A percentile compares a stretch with the other conserved stretches of the same genome.
phyloP scores from a whole-genome alignment of 805 yeast genomes.

The Yamadazyma nakazawae region DNA sequence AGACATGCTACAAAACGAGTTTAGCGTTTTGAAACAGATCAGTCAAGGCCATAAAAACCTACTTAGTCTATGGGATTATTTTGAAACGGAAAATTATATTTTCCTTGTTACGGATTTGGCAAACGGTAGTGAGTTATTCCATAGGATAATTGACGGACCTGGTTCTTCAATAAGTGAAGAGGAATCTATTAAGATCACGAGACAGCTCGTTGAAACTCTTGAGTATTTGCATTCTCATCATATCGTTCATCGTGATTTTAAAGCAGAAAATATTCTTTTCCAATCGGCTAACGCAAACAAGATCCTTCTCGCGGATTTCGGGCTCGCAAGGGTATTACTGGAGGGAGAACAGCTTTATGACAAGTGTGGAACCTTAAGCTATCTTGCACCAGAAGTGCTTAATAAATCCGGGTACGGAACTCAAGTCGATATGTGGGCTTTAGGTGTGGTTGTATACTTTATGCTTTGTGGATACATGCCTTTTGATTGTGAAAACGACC shows the following conservation, averaged over 20 bases:
- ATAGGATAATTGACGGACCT: slow-evolving; percentile 41
- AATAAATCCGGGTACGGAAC: slow-evolving; percentile 53
- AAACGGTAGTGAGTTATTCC: slow-evolving; percentile 65
- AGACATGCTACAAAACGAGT: slow-evolving; percentile 55
- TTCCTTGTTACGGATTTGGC: slow-evolving; percentile 66
- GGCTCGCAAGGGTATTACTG: slow-evolving; percentile 52
- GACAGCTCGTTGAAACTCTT: slow-evolving; percentile 52
- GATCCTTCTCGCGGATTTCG: slow-evolving; percentile 59
- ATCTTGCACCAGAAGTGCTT: slow-evolving; percentile 70
- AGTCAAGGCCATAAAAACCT: slow-evolving; percentile 53
- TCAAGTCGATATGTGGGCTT: slow-evolving; percentile 72
- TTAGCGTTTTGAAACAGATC: slow-evolving; percentile 50
- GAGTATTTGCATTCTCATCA: slow-evolving; percentile 55
- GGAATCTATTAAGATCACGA: slow-evolving; percentile 49
- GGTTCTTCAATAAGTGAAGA: slow-evolving; percentile 43
- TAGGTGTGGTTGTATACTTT: slow-evolving; percentile 70
- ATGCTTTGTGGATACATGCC: slow-evolving; percentile 75
- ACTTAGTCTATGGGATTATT: slow-evolving; percentile 61
- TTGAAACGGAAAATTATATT: slow-evolving; percentile 59
- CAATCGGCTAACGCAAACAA: slow-evolving; percentile 31
- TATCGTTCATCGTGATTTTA: slow-evolving; percentile 68
- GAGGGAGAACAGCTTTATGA: slow-evolving; percentile 23
- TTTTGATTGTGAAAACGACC: slow-evolving; percentile 68
- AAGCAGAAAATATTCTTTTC: slow-evolving; percentile 68
- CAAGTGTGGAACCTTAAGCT: slow-evolving; percentile 70